Base-by-base conservation (phyloP, 2,329 filamentous ascomycete genomes). In the Uncinocarpus reesii region DNA sequence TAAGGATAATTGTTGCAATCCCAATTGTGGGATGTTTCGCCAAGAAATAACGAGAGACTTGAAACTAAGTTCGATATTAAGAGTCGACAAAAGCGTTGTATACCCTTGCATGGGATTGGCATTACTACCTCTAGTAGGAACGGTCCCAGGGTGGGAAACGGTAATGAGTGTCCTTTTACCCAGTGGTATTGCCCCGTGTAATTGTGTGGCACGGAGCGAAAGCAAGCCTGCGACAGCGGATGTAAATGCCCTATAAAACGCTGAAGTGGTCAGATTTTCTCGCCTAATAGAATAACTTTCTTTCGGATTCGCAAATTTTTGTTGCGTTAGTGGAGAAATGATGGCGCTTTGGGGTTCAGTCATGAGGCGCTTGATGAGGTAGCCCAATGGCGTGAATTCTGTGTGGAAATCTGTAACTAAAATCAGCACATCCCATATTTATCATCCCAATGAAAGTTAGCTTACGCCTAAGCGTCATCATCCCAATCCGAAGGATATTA, bases 151-250 rank as follows among this genome's bases (percentile, higher is more conserved):
- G 28, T 64, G 60, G 23, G 66, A 52, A 4, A 57, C 55, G 7
- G 63, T 67, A 42, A 66, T 68, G 11, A 69, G 56, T 13, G 65
- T 66, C 24, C 67, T 63, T 43, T 64, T 63, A 5, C 67, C 67
- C 7, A 70, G 59, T 1, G 67, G 67, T 28, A 69, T 60, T 28
- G 64, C 66, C 40, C 58, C 60, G 47, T 63, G 58, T 21, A 55
- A 57, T 42, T 62, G 62, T 41, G 63, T 59, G 23, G 68, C 54
- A 49, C 66, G 62, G 7, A 69, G 56, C 31, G 61, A 61, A 20
- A 70, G 53, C 47, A 62, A 57, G 7, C 61, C 65, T 10, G 63
- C 62, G 20, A 68, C 57, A 4, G 67, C 64, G 28, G 65, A 67
- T 32, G 68, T 61, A 43, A 69, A 67, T 13, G 65, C 61, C 13